Evolutionary conservation across 177 flowering plant genomes (phyloP).

Genomic region (Vitis hybrid): DNA sequence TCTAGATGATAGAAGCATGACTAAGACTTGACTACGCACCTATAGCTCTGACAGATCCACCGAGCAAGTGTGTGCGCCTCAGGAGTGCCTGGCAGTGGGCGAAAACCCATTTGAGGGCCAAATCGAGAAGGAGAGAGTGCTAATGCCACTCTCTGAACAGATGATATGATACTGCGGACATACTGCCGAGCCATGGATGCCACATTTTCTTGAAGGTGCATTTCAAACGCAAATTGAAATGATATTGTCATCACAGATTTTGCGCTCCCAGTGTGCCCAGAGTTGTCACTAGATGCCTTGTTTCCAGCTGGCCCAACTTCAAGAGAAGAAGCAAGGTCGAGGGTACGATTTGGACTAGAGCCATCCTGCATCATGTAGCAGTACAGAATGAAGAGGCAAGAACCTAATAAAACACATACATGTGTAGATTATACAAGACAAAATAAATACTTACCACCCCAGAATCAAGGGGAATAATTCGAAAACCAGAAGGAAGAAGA

Average conservation of each 20-base stretch:
- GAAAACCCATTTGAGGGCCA: slow-evolving; percentile 27
- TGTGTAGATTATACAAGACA: not conserved
- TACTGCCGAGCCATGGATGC: slow-evolving; percentile 61
- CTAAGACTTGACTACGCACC: slow-evolving; percentile 21
- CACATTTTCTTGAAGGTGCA: slow-evolving; percentile 49
- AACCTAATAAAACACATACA: not conserved
- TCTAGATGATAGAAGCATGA: not conserved
- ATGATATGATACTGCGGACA: slow-evolving; percentile 45
- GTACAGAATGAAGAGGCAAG: not conserved
- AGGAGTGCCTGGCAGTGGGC: slow-evolving; percentile 37
- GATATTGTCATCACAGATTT: slow-evolving; percentile 61
- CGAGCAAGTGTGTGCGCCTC: slow-evolving; percentile 51
- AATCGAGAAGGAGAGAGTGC: slow-evolving; percentile 46
- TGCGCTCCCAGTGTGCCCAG: slow-evolving; percentile 17
- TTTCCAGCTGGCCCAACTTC: slow-evolving; percentile 44
- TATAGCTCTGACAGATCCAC: slow-evolving; percentile 42
- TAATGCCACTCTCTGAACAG: slow-evolving; percentile 55
- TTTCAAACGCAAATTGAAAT: slow-evolving; percentile 54
- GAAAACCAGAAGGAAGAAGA: slow-evolving; percentile 48
- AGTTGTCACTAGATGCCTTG: slow-evolving; percentile 24
- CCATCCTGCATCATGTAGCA: slow-evolving; percentile 29
- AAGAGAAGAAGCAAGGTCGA: slow-evolving; percentile 56
- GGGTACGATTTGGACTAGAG: slow-evolving; percentile 42
- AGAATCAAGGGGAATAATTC: slow-evolving; percentile 48
- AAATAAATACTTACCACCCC: slow-evolving; percentile 21